phyloP scores from a whole-genome alignment of 2,329 filamentous ascomycete species.

The Nothomitra cinnamomea region DNA sequence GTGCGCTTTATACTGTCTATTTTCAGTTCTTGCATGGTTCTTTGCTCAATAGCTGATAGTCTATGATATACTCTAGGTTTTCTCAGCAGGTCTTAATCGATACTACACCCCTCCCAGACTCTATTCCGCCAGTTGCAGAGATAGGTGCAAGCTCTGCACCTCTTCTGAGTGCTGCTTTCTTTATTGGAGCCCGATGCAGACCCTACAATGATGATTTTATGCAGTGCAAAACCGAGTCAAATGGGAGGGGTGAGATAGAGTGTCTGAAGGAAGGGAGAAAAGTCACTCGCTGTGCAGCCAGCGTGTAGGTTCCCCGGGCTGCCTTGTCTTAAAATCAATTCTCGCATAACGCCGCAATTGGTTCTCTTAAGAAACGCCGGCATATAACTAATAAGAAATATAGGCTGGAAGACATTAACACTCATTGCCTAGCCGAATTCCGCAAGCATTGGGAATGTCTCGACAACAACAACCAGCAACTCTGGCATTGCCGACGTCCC shows the following conservation, averaged over 20 bases:
- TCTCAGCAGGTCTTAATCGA: constrained; percentile 87
- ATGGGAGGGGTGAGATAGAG: constrained; percentile 78
- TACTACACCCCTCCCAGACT: constrained; percentile 82
- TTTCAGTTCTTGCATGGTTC: not conserved
- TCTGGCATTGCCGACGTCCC: constrained; percentile 81
- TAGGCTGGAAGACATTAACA: constrained; percentile 90
- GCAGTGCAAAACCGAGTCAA: constrained; percentile 95
- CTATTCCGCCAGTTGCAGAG: constrained; percentile 85
- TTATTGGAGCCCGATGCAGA: constrained; percentile 90
- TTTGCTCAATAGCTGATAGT: constrained; percentile 7
- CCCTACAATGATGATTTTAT: constrained; percentile 98
- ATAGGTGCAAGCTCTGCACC: constrained; percentile 86
- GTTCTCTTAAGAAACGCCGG: not conserved
- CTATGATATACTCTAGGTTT: constrained; percentile 46
- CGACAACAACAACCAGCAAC: constrained; percentile 92
- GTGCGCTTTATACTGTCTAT: constrained; percentile 22
- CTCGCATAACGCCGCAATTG: not conserved
- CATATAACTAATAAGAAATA: constrained; percentile 1
- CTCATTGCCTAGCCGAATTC: constrained; percentile 81
- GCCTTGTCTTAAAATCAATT: not conserved
- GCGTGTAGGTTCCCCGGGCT: constrained; percentile 51
- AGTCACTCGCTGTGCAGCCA: constrained; percentile 89
- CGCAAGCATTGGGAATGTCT: constrained; percentile 88
- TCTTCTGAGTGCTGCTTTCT: constrained; percentile 80
- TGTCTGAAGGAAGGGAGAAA: constrained; percentile 93